Conservation (phyloP, 768 basidiomycete genomes). For the Mycena galericulata region DNA sequence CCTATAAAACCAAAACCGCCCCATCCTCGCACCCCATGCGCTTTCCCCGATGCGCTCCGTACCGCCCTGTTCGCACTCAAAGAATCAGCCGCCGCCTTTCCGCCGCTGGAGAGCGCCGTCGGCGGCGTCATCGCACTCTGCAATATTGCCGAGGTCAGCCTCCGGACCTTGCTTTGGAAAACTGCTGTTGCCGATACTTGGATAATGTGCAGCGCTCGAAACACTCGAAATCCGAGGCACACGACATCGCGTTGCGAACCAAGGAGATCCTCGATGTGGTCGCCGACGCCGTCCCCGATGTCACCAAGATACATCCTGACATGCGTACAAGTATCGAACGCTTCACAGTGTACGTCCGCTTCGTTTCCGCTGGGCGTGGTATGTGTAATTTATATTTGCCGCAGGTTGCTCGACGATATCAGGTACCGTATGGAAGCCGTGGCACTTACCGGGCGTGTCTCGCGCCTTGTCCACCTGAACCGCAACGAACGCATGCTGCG, state of each 20-base stretch:
- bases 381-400: neutral
- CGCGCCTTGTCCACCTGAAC: neutral
- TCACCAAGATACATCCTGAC: neutral
- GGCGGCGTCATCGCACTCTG: neutral
- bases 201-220: neutral
- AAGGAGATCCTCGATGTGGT: neutral
- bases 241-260: neutral
- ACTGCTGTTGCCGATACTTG: neutral
- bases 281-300: neutral
- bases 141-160: neutral
- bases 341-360: neutral
- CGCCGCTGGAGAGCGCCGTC: neutral
- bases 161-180: too few species aligned
- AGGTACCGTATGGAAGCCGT: neutral
- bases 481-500: neutral
- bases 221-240: neutral
- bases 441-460: neutral
- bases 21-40: too few species aligned
- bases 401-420: neutral
- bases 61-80: neutral
- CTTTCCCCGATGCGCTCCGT: neutral
- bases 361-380: neutral
- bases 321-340: neutral
- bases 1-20: too few species aligned
- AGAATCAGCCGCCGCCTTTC: neutral